Evolutionary conservation across 1,284 basidiomycete species (phyloP).

Genomic region (Naganishia albida): DNA sequence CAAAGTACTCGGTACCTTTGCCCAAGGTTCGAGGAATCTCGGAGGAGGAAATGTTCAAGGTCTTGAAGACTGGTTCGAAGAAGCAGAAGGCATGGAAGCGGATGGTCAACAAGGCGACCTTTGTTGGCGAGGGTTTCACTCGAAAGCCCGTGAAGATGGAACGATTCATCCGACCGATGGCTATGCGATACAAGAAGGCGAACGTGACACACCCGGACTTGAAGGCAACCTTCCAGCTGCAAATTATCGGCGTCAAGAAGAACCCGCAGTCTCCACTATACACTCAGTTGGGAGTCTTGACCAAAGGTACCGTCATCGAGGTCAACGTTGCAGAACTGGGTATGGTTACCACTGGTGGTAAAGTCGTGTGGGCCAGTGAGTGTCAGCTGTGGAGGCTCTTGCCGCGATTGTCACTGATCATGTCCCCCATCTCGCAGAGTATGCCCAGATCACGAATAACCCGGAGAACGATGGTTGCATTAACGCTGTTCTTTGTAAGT

Average conservation of each 20-base stretch:
- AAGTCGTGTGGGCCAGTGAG: constrained; percentile 67
- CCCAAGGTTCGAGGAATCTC: constrained; percentile 98
- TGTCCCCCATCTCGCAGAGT: constrained; percentile 64
- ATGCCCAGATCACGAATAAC: constrained; percentile 95
- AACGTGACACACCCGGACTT: constrained; percentile 98
- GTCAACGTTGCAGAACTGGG: constrained; percentile 97
- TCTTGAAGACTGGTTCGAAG: constrained; percentile 95
- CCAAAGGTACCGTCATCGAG: constrained; percentile 97
- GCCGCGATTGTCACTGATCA: neutral
- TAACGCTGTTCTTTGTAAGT: constrained; percentile 83
- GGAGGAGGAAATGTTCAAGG: constrained; percentile 99
- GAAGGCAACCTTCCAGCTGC: constrained; percentile 97
- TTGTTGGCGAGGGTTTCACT: constrained; percentile 97
- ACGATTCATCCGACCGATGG: constrained; percentile 96
- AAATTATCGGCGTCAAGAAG: constrained; percentile 98
- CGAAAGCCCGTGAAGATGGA: constrained; percentile 99
- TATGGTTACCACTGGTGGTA: constrained; percentile 98
- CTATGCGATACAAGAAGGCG: constrained; percentile 94
- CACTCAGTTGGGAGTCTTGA: constrained; percentile 84
- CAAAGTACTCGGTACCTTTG: constrained; percentile 93
- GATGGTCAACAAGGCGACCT: constrained; percentile 99
- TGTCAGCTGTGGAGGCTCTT: constrained; percentile 18
- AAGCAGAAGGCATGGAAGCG: constrained; percentile 98
- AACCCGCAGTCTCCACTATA: constrained; percentile 99
- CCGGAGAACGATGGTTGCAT: constrained; percentile 97